Conservation (phyloP, 2,329 filamentous ascomycete genomes). For the Trichophyton benhamiae region DNA sequence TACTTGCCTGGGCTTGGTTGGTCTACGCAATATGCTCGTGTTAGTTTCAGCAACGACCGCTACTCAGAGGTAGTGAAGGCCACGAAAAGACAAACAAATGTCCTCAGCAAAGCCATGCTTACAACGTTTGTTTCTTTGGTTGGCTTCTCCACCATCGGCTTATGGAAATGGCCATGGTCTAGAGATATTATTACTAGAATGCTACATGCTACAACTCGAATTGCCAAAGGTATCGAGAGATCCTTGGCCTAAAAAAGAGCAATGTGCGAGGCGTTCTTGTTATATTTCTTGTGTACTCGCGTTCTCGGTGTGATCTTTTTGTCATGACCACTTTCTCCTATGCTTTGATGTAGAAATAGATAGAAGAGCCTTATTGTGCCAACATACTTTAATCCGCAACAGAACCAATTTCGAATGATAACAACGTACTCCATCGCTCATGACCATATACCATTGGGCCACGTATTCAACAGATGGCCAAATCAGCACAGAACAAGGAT, state of each 20-base stretch:
- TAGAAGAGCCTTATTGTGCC: neutral
- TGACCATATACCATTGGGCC: neutral
- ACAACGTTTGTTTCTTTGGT: slow-evolving; percentile 21
- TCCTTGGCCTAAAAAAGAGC: too few relatives aligned
- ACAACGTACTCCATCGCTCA: neutral
- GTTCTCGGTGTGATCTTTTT: too few relatives aligned
- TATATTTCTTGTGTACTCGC: too few relatives aligned
- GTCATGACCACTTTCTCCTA: neutral
- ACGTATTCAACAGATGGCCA: neutral
- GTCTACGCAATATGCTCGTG: slow-evolving; percentile 81
- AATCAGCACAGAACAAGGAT: neutral
- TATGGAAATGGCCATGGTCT: slow-evolving; percentile 20
- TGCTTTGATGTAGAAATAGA: neutral
- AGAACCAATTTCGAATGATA: neutral
- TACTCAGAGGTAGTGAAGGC: slow-evolving; percentile 70
- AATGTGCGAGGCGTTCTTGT: too few relatives aligned
- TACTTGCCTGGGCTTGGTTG: slow-evolving; percentile 69
- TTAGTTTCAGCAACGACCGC: slow-evolving; percentile 86
- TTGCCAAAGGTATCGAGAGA: neutral
- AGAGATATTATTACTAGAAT: slow-evolving; percentile 8
- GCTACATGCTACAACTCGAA: neutral
- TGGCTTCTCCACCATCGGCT: slow-evolving; percentile 20
- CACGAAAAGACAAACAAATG: slow-evolving; percentile 55
- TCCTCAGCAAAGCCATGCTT: slow-evolving; percentile 38
- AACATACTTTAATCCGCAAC: neutral